Conservation (phyloP, 441 rosid genomes). For the Lepidium campestre region DNA sequence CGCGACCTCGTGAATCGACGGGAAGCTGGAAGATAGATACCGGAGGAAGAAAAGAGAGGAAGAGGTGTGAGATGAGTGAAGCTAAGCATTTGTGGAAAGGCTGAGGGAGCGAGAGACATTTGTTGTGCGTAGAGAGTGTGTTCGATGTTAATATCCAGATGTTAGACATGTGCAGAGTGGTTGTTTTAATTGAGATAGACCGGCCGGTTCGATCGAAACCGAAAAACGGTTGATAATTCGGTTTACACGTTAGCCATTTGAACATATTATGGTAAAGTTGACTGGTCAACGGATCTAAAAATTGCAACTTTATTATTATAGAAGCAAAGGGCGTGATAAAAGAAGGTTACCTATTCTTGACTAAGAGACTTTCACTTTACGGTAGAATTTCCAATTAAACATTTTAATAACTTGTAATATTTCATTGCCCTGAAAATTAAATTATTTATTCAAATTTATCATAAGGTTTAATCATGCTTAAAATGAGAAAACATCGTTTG, state of each 20-base stretch:
- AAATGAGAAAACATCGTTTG: not conserved
- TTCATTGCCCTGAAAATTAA: too few relatives aligned
- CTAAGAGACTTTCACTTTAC: constrained; percentile 6
- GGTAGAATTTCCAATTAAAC: not conserved
- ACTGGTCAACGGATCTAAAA: constrained; percentile 5
- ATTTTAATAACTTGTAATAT: not conserved
- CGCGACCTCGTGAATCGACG: constrained; percentile 10
- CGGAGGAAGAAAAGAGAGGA: constrained; percentile 9
- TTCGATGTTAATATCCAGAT: not conserved
- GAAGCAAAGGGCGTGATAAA: not conserved
- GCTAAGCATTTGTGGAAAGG: constrained; percentile 2
- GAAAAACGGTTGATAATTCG: not conserved
- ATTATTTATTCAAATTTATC: not conserved
- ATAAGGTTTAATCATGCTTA: not conserved
- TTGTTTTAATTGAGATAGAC: not conserved
- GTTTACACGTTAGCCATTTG: not conserved
- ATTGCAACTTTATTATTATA: not conserved
- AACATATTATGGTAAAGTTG: not conserved
- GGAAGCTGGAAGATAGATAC: not conserved
- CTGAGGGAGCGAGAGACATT: not conserved
- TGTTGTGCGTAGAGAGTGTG: too few relatives aligned
- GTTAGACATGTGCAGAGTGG: not conserved
- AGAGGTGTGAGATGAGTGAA: constrained; percentile 16
- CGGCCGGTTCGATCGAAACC: not conserved
- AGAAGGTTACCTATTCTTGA: constrained; percentile 9